phyloP scores from a whole-genome alignment of 768 basidiomycete species.

The Auriscalpium orientale region DNA sequence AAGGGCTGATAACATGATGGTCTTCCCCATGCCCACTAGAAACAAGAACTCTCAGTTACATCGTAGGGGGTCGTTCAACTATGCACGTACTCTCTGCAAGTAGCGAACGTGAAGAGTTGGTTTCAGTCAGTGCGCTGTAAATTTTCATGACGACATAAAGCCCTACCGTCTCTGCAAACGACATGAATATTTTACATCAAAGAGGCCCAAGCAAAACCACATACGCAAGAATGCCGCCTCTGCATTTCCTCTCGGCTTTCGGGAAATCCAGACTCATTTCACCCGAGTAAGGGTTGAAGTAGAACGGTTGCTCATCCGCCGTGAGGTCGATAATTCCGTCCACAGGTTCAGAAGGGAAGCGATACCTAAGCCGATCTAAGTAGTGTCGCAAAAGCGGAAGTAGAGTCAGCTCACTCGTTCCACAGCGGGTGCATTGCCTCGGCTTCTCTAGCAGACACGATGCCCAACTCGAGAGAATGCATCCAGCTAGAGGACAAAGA shows the following conservation, averaged over 20 bases:
- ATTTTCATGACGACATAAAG: no score
- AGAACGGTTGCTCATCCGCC: constrained; percentile 70
- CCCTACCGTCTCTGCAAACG: no score
- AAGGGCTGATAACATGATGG: constrained; percentile 86
- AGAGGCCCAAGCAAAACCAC: constrained; percentile 18
- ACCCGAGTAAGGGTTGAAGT: constrained; percentile 88
- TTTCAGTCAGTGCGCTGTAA: constrained; percentile 2
- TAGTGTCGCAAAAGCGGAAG: constrained; percentile 1
- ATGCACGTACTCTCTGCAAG: constrained; percentile 41
- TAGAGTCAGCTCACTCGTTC: constrained; percentile 60
- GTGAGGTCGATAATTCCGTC: constrained; percentile 70
- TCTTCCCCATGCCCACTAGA: constrained; percentile 93
- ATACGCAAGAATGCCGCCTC: constrained; percentile 88
- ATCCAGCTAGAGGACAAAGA: constrained; percentile 63
- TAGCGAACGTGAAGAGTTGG: background rate
- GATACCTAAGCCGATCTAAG: constrained; percentile 44
- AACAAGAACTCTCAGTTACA: constrained; percentile 1
- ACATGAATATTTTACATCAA: no score
- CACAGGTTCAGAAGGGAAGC: constrained; percentile 55
- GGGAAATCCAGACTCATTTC: constrained; percentile 85
- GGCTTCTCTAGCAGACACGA: constrained; percentile 58
- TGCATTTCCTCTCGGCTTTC: constrained; percentile 63
- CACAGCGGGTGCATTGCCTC: constrained; percentile 87
- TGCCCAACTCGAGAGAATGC: constrained; percentile 76
- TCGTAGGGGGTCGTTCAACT: background rate